Evolutionary conservation across 257 asterid genomes (phyloP).

Genomic region (Solanum chaucha): DNA sequence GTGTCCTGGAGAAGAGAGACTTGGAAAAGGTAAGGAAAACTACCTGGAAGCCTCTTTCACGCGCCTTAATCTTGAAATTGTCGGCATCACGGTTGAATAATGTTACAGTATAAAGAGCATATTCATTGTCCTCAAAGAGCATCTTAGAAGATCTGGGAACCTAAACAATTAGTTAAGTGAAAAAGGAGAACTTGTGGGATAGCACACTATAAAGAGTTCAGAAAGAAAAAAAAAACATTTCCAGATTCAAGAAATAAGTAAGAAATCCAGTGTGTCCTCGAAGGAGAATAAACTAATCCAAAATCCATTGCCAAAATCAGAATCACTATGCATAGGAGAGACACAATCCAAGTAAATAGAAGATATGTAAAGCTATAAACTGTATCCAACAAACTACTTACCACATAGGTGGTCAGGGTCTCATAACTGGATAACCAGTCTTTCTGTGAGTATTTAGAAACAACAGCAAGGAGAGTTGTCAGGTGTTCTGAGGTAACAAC

Average conservation of each 20-base stretch:
- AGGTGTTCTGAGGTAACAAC: conserved; percentile 66
- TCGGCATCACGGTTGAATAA: conserved; percentile 88
- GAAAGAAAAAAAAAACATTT: neutral
- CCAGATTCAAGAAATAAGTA: neutral
- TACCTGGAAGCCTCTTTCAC: conserved; percentile 75
- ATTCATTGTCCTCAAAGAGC: conserved; percentile 78
- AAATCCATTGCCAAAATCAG: neutral
- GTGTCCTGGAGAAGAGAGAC: neutral
- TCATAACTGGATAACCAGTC: conserved; percentile 89
- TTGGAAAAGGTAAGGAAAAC: conserved; percentile 12
- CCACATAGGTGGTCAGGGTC: conserved; percentile 77
- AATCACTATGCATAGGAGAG: neutral
- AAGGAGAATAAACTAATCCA: neutral
- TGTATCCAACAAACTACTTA: conserved; percentile 16
- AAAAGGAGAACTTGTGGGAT: conserved; percentile 10
- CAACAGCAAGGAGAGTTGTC: conserved; percentile 69
- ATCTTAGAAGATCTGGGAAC: conserved; percentile 96
- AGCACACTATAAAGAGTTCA: neutral
- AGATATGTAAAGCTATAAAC: neutral
- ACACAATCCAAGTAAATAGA: neutral
- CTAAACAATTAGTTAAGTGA: conserved; percentile 33
- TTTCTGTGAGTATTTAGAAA: conserved; percentile 79
- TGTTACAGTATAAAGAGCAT: conserved; percentile 69
- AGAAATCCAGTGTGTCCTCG: neutral
- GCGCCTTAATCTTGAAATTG: conserved; percentile 73